These are phyloP conservation scores for Auricularia sp. DNA, from an alignment of 768 basidiomycete genomes.

Conservation along the genomic window DNA sequence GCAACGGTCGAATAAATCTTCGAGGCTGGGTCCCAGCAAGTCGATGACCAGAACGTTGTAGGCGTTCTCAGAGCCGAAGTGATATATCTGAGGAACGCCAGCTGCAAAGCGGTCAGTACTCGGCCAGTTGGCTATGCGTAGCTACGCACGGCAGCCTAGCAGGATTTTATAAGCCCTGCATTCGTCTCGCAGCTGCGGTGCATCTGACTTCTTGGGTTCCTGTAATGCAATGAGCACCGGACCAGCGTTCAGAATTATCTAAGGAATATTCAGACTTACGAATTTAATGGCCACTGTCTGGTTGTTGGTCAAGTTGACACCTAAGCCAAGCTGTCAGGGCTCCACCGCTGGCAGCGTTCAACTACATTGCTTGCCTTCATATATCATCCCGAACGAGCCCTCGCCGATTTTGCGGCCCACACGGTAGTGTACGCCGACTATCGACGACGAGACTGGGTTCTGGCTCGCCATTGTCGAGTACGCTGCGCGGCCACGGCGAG, in stretches of 20 bases:
- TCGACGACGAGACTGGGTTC: constrained; percentile 7
- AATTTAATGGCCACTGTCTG: constrained; percentile 99
- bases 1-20: constrained; percentile 99
- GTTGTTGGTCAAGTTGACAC: constrained; percentile 94
- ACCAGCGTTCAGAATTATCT: background rate
- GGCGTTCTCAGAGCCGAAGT: constrained; percentile 96
- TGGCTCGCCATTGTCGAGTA: background rate
- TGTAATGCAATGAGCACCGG: constrained; percentile 22
- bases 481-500: background rate
- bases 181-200: constrained; percentile 95
- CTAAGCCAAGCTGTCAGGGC: constrained; percentile 29
- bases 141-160: constrained; percentile 73
- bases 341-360: background rate
- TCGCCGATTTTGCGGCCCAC: constrained; percentile 99
- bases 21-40: constrained; percentile 89
- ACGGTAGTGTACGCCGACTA: constrained; percentile 94
- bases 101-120: constrained; percentile 35
- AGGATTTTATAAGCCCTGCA: constrained; percentile 93
- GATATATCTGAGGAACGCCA: constrained; percentile 98
- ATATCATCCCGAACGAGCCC: constrained; percentile 95
- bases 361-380: constrained; percentile 45
- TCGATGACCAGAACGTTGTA: constrained; percentile 99
- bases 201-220: constrained; percentile 91
- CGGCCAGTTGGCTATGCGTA: background rate
- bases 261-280: constrained; percentile 44